phyloP scores from a whole-genome alignment of 169 alveolate genomes.

The Amoebophrya sp. region DNA sequence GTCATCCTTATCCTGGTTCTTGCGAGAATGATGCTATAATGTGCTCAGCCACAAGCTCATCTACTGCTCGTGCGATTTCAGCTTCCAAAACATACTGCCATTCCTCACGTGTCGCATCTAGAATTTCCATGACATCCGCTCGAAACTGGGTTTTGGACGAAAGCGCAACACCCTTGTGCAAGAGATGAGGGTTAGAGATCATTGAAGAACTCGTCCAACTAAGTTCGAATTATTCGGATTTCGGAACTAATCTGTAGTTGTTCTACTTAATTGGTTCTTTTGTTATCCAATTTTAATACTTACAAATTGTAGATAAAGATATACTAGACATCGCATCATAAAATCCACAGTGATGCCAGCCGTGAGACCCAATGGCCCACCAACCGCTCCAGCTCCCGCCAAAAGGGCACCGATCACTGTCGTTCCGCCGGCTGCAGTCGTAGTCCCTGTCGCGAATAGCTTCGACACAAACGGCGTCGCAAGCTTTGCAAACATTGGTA shows the following conservation, averaged over 20 bases:
- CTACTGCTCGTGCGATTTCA: not conserved
- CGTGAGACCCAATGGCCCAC: not conserved
- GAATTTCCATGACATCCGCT: not conserved
- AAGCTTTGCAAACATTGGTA: not conserved
- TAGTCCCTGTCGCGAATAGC: not conserved
- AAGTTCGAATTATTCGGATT: too few relatives aligned
- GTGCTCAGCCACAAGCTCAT: not conserved
- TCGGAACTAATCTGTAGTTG: too few relatives aligned
- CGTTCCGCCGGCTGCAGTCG: not conserved
- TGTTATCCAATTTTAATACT: too few relatives aligned
- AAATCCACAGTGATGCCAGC: not conserved
- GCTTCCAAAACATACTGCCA: not conserved
- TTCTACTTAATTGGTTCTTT: too few relatives aligned
- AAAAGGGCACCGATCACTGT: not conserved
- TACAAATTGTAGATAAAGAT: too few relatives aligned
- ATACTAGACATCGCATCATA: too few relatives aligned
- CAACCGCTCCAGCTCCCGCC: too few relatives aligned
- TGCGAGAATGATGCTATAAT: too few relatives aligned
- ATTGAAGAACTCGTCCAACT: too few relatives aligned
- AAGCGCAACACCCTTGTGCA: not conserved
- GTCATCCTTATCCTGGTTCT: too few relatives aligned
- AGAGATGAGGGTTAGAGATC: too few relatives aligned
- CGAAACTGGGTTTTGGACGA: not conserved
- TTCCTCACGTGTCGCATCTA: not conserved
- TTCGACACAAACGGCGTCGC: not conserved